Conservation (phyloP, 768 basidiomycete genomes). For the Tylopilus plumbeoviolaceoides region DNA sequence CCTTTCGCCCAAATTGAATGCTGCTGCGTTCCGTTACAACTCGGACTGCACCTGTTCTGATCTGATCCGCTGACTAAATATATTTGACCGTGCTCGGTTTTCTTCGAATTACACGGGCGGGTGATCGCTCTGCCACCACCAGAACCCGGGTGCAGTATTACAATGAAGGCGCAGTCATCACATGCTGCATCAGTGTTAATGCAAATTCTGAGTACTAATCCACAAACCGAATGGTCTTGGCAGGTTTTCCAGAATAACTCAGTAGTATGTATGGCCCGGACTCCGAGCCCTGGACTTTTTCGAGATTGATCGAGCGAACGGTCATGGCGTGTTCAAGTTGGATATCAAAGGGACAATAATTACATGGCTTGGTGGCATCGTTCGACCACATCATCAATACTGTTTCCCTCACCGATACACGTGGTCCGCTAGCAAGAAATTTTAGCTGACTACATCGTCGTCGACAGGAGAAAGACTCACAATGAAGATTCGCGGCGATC, state of each 20-base stretch:
- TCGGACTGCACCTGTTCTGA: not conserved
- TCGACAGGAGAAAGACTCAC: constrained; percentile 38
- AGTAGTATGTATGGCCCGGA: not conserved
- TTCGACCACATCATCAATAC: constrained; percentile 7
- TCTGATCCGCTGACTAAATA: not conserved
- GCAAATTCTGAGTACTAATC: not conserved
- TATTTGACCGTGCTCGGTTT: not conserved
- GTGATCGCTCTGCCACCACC: not conserved
- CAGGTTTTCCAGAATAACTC: not conserved
- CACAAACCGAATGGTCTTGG: not conserved
- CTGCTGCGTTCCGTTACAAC: constrained; percentile 1
- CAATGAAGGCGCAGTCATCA: not conserved
- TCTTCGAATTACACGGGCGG: not conserved
- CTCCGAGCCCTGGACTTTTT: not conserved
- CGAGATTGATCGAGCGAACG: constrained; percentile 1
- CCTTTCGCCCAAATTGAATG: constrained; percentile 1
- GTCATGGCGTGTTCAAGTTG: not conserved
- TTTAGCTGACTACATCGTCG: constrained; percentile 16
- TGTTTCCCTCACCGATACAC: constrained; percentile 65
- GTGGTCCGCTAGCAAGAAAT: constrained; percentile 62
- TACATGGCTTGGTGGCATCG: constrained; percentile 20
- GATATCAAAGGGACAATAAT: constrained; percentile 15
- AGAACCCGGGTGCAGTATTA: not conserved
- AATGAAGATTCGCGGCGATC: constrained; percentile 89
- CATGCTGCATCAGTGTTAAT: not conserved